Evolutionary conservation across 192 early-diverging fungal species (phyloP).

Genomic region (Dispira simplex): DNA sequence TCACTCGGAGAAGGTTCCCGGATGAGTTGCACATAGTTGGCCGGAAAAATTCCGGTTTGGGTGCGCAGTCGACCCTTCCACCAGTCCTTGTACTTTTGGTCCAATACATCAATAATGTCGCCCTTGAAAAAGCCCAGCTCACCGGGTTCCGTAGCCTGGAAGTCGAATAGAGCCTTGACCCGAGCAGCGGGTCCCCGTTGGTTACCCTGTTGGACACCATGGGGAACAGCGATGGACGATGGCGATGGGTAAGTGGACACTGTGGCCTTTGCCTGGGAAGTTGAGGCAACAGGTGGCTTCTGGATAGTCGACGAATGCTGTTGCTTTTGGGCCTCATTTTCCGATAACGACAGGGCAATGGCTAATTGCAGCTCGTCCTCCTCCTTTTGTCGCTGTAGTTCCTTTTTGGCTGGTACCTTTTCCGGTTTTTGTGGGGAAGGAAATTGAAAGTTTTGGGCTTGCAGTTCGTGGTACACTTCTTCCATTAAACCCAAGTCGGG

Average conservation of each 20-base stretch:
- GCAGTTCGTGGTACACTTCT: constrained; percentile 39
- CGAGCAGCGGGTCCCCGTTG: constrained; percentile 26
- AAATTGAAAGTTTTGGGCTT: constrained; percentile 32
- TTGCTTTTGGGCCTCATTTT: constrained; percentile 25
- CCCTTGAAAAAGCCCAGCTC: constrained; percentile 81
- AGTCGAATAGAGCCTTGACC: constrained; percentile 91
- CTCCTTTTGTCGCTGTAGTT: constrained; percentile 79
- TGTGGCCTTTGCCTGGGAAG: not conserved
- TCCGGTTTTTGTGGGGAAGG: constrained; percentile 71
- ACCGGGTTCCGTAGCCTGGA: constrained; percentile 71
- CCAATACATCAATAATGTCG: constrained; percentile 80
- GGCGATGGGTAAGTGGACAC: constrained; percentile 15
- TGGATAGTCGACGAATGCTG: not conserved
- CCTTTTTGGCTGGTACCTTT: constrained; percentile 46
- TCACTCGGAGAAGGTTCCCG: constrained; percentile 39
- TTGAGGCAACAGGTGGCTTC: too few species aligned
- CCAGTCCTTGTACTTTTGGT: constrained; percentile 96
- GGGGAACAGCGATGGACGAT: constrained; percentile 14
- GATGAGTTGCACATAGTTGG: constrained; percentile 85
- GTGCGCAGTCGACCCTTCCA: constrained; percentile 88
- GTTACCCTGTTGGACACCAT: constrained; percentile 15
- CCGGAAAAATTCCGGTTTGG: constrained; percentile 89
- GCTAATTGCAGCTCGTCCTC: constrained; percentile 91
- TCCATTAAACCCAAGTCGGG: constrained; percentile 67
- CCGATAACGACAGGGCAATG: constrained; percentile 75